phyloP scores from a whole-genome alignment of 2,329 filamentous ascomycete species.

The Aspergillus novoparasiticus region DNA sequence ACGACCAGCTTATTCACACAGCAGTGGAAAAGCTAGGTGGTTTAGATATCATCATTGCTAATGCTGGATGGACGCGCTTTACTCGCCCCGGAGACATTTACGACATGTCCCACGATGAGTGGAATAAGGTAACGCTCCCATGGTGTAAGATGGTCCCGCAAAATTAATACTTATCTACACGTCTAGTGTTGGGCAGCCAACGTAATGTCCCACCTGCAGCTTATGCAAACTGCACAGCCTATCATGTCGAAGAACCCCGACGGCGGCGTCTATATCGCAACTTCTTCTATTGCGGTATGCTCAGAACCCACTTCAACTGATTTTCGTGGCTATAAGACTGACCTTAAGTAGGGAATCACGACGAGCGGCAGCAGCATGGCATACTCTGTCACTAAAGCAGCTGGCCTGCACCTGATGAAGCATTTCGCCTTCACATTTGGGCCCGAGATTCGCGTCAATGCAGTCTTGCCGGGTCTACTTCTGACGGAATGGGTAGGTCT shows the following conservation, averaged over 20 bases:
- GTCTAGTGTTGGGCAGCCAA: conserved; percentile 63
- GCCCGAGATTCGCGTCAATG: conserved; percentile 65
- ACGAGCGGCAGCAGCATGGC: conserved; percentile 63
- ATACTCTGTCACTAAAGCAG: conserved; percentile 77
- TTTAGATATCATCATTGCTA: conserved; percentile 77
- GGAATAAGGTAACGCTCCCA: conserved; percentile 58
- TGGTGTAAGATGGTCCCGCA: no score
- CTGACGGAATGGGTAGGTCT: conserved; percentile 66
- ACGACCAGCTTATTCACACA: conserved; percentile 56
- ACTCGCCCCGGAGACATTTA: conserved; percentile 60
- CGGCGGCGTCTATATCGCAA: conserved; percentile 65
- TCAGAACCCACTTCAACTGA: not conserved
- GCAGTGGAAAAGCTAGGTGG: conserved; percentile 64
- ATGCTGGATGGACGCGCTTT: conserved; percentile 69
- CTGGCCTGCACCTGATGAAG: conserved; percentile 69
- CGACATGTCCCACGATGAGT: conserved; percentile 62
- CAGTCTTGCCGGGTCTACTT: conserved; percentile 65
- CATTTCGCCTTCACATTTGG: conserved; percentile 65
- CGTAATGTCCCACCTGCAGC: conserved; percentile 57
- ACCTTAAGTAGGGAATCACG: conserved; percentile 45
- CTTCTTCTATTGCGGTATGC: conserved; percentile 61
- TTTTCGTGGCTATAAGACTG: not conserved
- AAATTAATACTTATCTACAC: not conserved
- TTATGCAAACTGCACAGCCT: conserved; percentile 60
- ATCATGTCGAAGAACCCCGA: conserved; percentile 64